These are phyloP conservation scores for Helotiales sp. DNA, from an alignment of 2,329 filamentous ascomycete genomes.

Conservation along the genomic window DNA sequence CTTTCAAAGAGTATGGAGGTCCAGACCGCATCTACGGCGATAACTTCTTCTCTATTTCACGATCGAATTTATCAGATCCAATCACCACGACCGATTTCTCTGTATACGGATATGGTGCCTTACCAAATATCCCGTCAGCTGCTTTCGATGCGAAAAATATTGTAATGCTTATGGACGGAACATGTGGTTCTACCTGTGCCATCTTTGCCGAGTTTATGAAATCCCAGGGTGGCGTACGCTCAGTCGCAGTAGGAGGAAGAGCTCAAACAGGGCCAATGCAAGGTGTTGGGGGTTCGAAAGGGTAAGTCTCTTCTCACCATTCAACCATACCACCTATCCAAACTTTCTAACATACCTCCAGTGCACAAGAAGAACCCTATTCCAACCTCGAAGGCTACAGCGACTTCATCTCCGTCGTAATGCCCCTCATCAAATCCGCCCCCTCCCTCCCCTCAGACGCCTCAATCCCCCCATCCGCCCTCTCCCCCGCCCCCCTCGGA, in stretches of 20 bases:
- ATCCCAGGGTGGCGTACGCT: conserved; percentile 54
- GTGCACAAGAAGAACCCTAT: conserved; percentile 35
- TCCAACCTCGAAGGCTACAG: background rate
- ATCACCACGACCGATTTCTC: conserved; percentile 1
- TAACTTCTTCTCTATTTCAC: background rate
- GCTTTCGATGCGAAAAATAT: conserved; percentile 10
- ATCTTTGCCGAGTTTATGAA: conserved; percentile 55
- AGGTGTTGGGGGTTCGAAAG: conserved; percentile 56
- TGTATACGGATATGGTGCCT: background rate
- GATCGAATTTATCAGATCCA: background rate
- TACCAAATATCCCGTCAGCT: background rate
- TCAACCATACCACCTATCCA: background rate
- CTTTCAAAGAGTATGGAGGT: background rate
- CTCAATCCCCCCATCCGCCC: background rate
- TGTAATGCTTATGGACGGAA: conserved; percentile 51
- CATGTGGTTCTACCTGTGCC: conserved; percentile 59
- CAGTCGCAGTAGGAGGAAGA: conserved; percentile 50
- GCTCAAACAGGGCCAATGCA: conserved; percentile 49
- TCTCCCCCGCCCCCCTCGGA: conserved; percentile 4
- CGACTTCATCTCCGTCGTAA: background rate
- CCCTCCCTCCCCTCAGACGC: background rate
- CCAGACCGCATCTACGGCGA: background rate
- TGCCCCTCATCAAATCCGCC: background rate
- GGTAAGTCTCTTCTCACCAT: conserved; percentile 35
- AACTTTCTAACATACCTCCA: background rate